Evolutionary conservation across 1,139 yeast genomes (phyloP), one percentile per base, ranked within the genome.

Genomic region (Blastobotrys illinoisensis): DNA sequence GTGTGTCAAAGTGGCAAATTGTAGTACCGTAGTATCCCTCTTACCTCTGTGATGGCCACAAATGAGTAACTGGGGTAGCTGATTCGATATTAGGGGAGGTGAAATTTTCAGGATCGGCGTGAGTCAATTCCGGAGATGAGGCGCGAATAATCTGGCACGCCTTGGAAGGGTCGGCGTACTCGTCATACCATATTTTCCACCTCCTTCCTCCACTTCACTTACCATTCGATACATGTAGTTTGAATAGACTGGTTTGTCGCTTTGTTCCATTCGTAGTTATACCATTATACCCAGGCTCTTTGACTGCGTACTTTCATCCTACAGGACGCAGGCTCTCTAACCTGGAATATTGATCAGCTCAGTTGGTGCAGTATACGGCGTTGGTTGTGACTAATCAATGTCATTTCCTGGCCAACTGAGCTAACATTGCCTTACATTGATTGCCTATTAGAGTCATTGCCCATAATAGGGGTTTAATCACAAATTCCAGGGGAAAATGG

Each of bases 271-370:
- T n/a, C 40, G 16, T 32, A 32, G 40, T 32, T 32, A 13, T 16
- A n/a, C n/a, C n/a, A n/a, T n/a, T n/a, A n/a, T 20, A 45, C 54
- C 64, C 64, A 60, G 64, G 63, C 62, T 50, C 51, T 61, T 62
- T 62, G 63, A 61, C 64, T 58, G 63, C 47, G 48, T 55, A 52
- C 51, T 54, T 43, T 24, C 36, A 19, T 36, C 48, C 46, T 49
- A 62, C 63, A 52, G 57, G 47, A 54, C 51, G 40, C 59, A 58
- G 64, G 58, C 64, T 61, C 64, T 62, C 64, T 62, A 61, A 53
- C 58, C 64, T 60, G 64, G 64, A 47, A 60, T 57, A 61, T 21
- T 23, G 55, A 60, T 2, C 21, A 9, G 26, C 18, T 48, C 24
- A 16, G 13, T 48, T 48, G 40, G 40, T 13, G 40, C 40, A 14